phyloP scores from a whole-genome alignment of 2,329 filamentous ascomycete genomes.

The Apiospora phragmitis region DNA sequence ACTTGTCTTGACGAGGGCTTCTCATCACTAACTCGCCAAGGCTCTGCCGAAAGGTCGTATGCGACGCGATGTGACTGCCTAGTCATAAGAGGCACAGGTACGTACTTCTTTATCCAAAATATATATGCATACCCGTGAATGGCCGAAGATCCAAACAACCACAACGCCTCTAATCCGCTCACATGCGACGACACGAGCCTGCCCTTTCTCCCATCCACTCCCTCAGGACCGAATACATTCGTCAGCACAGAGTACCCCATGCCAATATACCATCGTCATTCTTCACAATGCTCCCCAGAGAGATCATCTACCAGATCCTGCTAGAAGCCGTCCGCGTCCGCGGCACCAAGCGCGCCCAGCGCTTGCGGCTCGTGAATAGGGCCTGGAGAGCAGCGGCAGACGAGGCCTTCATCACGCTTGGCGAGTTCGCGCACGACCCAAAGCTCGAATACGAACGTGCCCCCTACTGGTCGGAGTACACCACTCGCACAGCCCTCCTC shows the following conservation, averaged over 20 bases:
- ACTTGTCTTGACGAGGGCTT: too few relatives aligned
- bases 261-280: not conserved
- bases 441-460: not conserved
- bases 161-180: not conserved
- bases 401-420: not conserved
- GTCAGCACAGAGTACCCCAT: not conserved
- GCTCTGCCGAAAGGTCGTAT: not conserved
- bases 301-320: slow-evolving; percentile 13
- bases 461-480: not conserved
- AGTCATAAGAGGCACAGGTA: not conserved
- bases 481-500: not conserved
- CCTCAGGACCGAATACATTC: not conserved
- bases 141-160: not conserved
- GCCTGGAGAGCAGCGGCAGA: slow-evolving; percentile 1
- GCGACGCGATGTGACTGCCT: not conserved
- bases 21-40: not conserved
- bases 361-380: slow-evolving; percentile 13
- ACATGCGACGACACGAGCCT: not conserved
- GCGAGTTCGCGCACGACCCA: not conserved
- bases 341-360: slow-evolving; percentile 13
- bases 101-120: not conserved
- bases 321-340: slow-evolving; percentile 15
- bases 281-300: slow-evolving; percentile 11
- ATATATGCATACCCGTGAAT: not conserved
- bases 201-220: too few relatives aligned